These are phyloP conservation scores for Malassezia furfur DNA, from an alignment of 1,284 basidiomycete species.

Conservation along the genomic window DNA sequence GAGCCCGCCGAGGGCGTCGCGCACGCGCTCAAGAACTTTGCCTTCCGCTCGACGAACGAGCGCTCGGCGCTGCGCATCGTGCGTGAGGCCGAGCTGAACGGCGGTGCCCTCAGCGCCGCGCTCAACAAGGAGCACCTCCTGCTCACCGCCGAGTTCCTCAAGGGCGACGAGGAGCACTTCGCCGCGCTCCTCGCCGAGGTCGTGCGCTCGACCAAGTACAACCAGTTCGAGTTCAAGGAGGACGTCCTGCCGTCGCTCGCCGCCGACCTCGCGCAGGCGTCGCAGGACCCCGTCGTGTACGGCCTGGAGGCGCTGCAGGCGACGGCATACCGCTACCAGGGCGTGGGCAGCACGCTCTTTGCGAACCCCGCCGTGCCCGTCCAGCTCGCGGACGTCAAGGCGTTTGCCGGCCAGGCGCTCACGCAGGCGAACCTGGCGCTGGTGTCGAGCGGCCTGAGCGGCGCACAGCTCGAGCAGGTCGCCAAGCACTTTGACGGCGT, in stretches of 20 bases:
- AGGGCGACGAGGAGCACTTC: constrained; percentile 69
- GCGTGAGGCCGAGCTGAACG: constrained; percentile 85
- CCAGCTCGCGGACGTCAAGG: constrained; percentile 29
- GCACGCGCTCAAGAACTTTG: constrained; percentile 20
- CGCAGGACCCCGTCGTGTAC: constrained; percentile 28
- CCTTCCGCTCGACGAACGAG: constrained; percentile 44
- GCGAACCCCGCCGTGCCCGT: constrained; percentile 39
- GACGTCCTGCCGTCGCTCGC: constrained; percentile 39
- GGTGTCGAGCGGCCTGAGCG: constrained; percentile 38
- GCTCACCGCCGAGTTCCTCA: constrained; percentile 85
- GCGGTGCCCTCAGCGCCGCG: constrained; percentile 78
- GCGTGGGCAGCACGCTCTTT: constrained; percentile 42
- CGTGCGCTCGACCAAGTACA: constrained; percentile 33
- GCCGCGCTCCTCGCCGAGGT: constrained; percentile 44
- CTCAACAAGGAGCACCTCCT: constrained; percentile 83
- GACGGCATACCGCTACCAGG: constrained; percentile 43
- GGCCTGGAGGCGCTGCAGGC: constrained; percentile 40
- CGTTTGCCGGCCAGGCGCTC: constrained; percentile 32
- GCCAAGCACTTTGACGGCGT: constrained; percentile 29
- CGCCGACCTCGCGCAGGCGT: constrained; percentile 33
- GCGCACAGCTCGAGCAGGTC: constrained; percentile 27
- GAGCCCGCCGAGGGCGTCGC: constrained; percentile 14
- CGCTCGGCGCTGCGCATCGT: constrained; percentile 82
- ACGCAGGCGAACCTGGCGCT: constrained; percentile 35
- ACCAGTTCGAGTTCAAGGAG: constrained; percentile 43